A percentile compares a stretch with the other conserved stretches of the same genome.
Evolutionary conservation across 768 basidiomycete genomes (phyloP).

Genomic region (Sporobolomyces pararoseus): DNA sequence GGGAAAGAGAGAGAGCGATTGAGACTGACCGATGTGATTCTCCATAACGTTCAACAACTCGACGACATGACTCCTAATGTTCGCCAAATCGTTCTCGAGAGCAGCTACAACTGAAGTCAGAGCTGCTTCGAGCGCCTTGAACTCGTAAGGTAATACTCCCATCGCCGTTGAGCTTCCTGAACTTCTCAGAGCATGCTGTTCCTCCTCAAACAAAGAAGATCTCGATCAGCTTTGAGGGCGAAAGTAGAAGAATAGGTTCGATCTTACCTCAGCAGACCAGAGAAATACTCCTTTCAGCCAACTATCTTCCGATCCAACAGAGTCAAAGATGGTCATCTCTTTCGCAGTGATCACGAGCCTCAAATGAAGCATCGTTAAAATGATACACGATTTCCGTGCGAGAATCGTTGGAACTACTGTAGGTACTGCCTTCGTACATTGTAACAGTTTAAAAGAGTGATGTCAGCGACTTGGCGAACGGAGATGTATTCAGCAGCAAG

Average conservation of each 20-base stretch:
- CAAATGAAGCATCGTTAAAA: conserved; percentile 90
- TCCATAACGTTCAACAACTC: conserved; percentile 88
- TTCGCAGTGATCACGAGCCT: conserved; percentile 91
- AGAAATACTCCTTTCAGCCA: conserved; percentile 39
- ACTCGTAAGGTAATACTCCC: conserved; percentile 74
- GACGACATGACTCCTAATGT: conserved; percentile 83
- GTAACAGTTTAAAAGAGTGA: neutral
- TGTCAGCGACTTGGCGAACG: conserved; percentile 53
- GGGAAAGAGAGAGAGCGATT: neutral
- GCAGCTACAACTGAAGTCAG: conserved; percentile 86
- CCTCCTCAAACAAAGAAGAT: too few relatives aligned
- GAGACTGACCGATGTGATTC: conserved; percentile 66
- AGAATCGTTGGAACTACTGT: conserved; percentile 85
- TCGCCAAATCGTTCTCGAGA: conserved; percentile 92
- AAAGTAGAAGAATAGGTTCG: neutral
- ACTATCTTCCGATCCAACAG: conserved; percentile 64
- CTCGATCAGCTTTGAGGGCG: neutral
- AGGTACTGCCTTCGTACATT: conserved; percentile 23
- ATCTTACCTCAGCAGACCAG: conserved; percentile 35
- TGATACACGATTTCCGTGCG: conserved; percentile 76
- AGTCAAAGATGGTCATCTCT: conserved; percentile 84
- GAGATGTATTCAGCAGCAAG: too few relatives aligned
- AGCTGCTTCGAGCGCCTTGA: conserved; percentile 89
- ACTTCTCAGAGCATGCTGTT: conserved; percentile 36
- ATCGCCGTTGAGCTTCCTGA: conserved; percentile 33